phyloP scores from a whole-genome alignment of 495 filamentous ascomycete species.

The Hyaloscypha hepaticicola region DNA sequence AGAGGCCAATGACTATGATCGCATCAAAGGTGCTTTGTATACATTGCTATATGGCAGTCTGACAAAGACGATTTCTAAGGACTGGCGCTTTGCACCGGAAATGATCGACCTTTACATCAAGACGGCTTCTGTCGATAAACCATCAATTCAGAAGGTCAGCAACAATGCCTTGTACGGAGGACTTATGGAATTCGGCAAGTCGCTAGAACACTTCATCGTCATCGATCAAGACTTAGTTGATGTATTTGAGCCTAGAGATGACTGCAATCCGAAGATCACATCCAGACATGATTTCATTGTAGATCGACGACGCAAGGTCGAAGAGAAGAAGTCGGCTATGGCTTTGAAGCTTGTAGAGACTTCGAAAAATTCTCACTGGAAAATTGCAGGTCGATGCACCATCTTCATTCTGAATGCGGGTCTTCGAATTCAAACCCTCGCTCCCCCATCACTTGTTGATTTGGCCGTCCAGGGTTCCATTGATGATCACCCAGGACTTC shows the following conservation, averaged over 20 bases:
- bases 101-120: conserved; percentile 86
- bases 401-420: conserved; percentile 87
- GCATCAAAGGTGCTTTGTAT: conserved; percentile 93
- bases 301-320: conserved; percentile 70
- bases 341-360: conserved; percentile 78
- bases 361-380: conserved; percentile 85
- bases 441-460: conserved; percentile 75
- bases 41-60: conserved; percentile 85
- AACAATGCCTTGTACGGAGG: conserved; percentile 70
- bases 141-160: conserved; percentile 89
- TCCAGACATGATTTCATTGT: conserved; percentile 68
- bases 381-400: conserved; percentile 83
- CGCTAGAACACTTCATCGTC: conserved; percentile 82
- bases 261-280: conserved; percentile 55
- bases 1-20: conserved; percentile 74
- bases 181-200: conserved; percentile 89
- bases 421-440: conserved; percentile 84
- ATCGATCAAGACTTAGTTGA: conserved; percentile 71
- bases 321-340: conserved; percentile 77
- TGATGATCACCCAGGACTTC: conserved; percentile 83
- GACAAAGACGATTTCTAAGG: conserved; percentile 78
- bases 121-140: conserved; percentile 85
- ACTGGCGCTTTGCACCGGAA: conserved; percentile 89
- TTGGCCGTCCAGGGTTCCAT: conserved; percentile 82
- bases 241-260: conserved; percentile 68